These are phyloP conservation scores for Rhynchosporium agropyri DNA, from an alignment of 2,329 filamentous ascomycete genomes.

Conservation along the genomic window DNA sequence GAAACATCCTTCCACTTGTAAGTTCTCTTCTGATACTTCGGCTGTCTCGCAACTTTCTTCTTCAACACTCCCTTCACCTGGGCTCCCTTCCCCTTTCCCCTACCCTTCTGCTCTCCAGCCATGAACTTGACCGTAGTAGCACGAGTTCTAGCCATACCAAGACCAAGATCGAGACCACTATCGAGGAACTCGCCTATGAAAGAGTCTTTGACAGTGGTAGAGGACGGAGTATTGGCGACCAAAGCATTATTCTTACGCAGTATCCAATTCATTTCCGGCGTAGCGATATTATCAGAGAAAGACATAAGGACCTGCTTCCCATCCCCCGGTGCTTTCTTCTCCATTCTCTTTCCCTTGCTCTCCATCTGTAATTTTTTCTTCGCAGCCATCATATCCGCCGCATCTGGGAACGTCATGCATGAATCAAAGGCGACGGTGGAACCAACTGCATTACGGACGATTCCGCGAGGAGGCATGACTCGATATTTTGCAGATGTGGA, in stretches of 20 bases:
- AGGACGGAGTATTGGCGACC: not conserved
- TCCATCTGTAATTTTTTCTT: too few relatives aligned
- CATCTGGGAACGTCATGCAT: slow-evolving; percentile 4
- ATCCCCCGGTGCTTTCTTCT: not conserved
- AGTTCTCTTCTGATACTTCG: slow-evolving; percentile 9
- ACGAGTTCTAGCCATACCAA: too few relatives aligned
- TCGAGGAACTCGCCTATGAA: not conserved
- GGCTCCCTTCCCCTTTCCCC: not conserved
- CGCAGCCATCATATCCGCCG: not conserved
- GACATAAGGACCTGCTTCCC: not conserved
- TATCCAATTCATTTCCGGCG: not conserved
- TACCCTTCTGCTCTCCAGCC: too few relatives aligned
- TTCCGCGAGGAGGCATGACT: slow-evolving; percentile 4
- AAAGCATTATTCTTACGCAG: not conserved
- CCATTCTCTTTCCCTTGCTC: not conserved
- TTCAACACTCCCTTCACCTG: not conserved
- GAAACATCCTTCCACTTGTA: slow-evolving; percentile 6
- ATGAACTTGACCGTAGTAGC: too few relatives aligned
- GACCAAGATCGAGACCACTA: not conserved
- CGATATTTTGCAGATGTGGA: slow-evolving; percentile 11
- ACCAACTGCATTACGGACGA: slow-evolving; percentile 1
- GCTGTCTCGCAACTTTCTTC: slow-evolving; percentile 4
- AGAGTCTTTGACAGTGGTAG: not conserved
- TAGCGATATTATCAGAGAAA: not conserved
- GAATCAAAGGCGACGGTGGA: slow-evolving; percentile 1